These are phyloP conservation scores for Botryotinia calthae DNA, from an alignment of 2,329 filamentous ascomycete genomes.

Conservation along the genomic window DNA sequence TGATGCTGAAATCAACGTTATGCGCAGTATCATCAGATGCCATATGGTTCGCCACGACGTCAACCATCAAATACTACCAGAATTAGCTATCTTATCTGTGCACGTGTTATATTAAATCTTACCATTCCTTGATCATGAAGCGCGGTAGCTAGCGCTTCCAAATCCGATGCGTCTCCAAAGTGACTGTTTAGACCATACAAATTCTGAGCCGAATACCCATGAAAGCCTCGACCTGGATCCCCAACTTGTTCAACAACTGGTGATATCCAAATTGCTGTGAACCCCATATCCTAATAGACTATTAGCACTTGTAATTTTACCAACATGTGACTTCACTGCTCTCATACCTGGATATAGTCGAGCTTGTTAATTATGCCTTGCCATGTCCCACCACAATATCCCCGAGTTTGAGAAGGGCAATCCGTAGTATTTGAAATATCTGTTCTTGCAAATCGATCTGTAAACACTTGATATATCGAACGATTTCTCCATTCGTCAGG, in stretches of 20 bases:
- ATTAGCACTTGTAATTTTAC: conserved; percentile 37
- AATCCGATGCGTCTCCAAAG: conserved; percentile 48
- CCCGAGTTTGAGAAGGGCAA: conserved; percentile 30
- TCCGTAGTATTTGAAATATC: conserved; percentile 38
- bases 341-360: conserved; percentile 42
- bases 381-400: conserved; percentile 50
- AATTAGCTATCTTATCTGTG: neutral
- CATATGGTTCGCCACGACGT: conserved; percentile 52
- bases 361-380: conserved; percentile 43
- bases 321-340: neutral
- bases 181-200: conserved; percentile 48
- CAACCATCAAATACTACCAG: conserved; percentile 48
- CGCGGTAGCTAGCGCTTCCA: conserved; percentile 46
- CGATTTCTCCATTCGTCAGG: conserved; percentile 9
- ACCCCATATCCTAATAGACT: conserved; percentile 25
- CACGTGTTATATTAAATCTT: accelerated
- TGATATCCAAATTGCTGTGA: conserved; percentile 43
- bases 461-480: conserved; percentile 20
- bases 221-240: conserved; percentile 41
- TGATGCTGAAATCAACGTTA: conserved; percentile 41
- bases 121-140: conserved; percentile 46
- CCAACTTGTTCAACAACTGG: conserved; percentile 43
- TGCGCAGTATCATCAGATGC: conserved; percentile 36
- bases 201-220: conserved; percentile 48
- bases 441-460: conserved; percentile 44